These are phyloP conservation scores for Yamadazyma jaroonii DNA, from an alignment of 1,139 yeast species.

Conservation along the genomic window DNA sequence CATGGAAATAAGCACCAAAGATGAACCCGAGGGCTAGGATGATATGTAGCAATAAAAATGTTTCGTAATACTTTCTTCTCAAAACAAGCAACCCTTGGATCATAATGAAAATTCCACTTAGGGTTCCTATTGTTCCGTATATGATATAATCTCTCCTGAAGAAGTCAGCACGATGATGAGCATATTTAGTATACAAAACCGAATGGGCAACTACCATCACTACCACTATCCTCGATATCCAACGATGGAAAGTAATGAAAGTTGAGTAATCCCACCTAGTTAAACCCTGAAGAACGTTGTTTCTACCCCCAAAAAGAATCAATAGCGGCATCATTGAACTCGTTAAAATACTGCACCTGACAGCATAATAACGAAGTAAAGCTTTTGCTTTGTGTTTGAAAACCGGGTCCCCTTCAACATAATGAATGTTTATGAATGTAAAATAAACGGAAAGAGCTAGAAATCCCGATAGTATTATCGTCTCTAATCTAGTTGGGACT, in stretches of 20 bases:
- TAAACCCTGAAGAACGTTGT: slow-evolving; percentile 51
- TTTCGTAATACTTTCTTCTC: slow-evolving; percentile 60
- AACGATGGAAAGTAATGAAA: slow-evolving; percentile 56
- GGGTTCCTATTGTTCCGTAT: slow-evolving; percentile 50
- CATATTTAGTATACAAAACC: slow-evolving; percentile 25
- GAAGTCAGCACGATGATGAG: slow-evolving; percentile 4
- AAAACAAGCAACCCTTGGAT: slow-evolving; percentile 49
- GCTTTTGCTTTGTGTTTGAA: slow-evolving; percentile 16
- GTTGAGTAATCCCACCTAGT: slow-evolving; percentile 64
- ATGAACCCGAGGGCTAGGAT: slow-evolving; percentile 53
- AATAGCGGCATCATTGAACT: slow-evolving; percentile 52
- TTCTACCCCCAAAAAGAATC: slow-evolving; percentile 60
- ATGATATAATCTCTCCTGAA: slow-evolving; percentile 25
- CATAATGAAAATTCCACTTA: slow-evolving; percentile 35
- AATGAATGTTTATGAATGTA: slow-evolving; percentile 20
- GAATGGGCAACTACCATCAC: slow-evolving; percentile 39
- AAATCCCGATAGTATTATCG: slow-evolving; percentile 47
- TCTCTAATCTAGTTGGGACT: slow-evolving; percentile 66
- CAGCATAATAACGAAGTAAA: slow-evolving; percentile 41
- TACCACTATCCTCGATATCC: slow-evolving; percentile 53
- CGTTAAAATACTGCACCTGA: slow-evolving; percentile 57
- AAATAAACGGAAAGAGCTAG: slow-evolving; percentile 43
- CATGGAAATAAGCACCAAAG: slow-evolving; percentile 61
- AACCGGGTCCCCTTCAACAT: slow-evolving; percentile 27
- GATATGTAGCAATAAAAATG: slow-evolving; percentile 61